Evolutionary conservation across 2,329 filamentous ascomycete genomes (phyloP).

Genomic region (Penicillium sp.): DNA sequence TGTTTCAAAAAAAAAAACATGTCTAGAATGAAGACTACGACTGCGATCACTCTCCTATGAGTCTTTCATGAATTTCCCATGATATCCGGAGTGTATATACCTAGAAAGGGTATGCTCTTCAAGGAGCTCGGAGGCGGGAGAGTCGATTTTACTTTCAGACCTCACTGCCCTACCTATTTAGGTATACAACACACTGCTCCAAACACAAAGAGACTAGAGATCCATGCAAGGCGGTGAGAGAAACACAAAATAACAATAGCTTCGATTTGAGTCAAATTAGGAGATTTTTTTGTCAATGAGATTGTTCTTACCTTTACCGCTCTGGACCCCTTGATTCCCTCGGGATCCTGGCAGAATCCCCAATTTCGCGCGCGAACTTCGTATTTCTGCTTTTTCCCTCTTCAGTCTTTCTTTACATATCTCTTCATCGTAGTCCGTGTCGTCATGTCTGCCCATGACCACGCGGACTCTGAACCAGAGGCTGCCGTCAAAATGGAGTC

Average conservation of each 20-base stretch:
- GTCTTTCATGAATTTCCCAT: too few relatives aligned
- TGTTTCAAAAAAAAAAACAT: background rate
- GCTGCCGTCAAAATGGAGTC: constrained; percentile 29
- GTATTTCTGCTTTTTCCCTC: background rate
- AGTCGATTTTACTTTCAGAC: background rate
- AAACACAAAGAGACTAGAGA: background rate
- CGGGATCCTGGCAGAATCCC: constrained; percentile 4
- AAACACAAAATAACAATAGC: constrained; percentile 12
- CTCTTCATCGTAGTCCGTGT: constrained; percentile 29
- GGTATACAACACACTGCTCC: background rate
- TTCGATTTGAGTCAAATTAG: constrained; percentile 10
- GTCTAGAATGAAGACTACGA: background rate
- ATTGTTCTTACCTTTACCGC: constrained; percentile 10
- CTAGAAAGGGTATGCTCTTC: background rate
- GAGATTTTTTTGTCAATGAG: constrained; percentile 10
- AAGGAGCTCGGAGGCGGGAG: background rate
- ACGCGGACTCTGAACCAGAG: constrained; percentile 40
- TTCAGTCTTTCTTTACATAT: background rate
- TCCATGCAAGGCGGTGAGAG: constrained; percentile 8
- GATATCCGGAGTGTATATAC: background rate
- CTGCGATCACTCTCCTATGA: background rate
- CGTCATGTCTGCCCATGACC: constrained; percentile 46
- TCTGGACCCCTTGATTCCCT: constrained; percentile 8
- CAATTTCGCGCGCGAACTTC: background rate
- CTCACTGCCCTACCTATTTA: background rate